Evolutionary conservation across 192 early-diverging fungal species (phyloP).

Genomic region (Coemansia sp.): DNA sequence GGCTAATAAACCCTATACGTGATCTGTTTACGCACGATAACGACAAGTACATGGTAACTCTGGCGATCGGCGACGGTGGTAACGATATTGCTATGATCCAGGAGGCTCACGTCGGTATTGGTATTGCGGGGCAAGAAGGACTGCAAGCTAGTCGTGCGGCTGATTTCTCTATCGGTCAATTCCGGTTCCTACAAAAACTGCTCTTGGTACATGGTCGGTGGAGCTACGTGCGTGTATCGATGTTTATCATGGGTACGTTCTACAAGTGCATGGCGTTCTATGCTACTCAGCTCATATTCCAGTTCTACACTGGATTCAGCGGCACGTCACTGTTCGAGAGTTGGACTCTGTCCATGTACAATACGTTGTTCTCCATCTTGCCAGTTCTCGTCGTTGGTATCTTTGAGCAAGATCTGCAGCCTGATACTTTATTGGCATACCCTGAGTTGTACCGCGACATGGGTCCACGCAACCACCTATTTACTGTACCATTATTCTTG

Average conservation of each 20-base stretch:
- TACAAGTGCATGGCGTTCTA: slow-evolving; percentile 87
- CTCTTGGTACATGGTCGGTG: slow-evolving; percentile 87
- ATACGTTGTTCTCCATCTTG: slow-evolving; percentile 78
- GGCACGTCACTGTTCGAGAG: slow-evolving; percentile 73
- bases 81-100: slow-evolving; percentile 98
- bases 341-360: slow-evolving; percentile 80
- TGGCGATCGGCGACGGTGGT: slow-evolving; percentile 91
- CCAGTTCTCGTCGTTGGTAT: slow-evolving; percentile 78
- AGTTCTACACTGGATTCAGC: slow-evolving; percentile 73
- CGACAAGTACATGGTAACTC: slow-evolving; percentile 56
- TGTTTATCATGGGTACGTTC: slow-evolving; percentile 82
- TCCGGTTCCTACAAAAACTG: slow-evolving; percentile 76
- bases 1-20: not conserved
- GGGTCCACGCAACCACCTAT: slow-evolving; percentile 51
- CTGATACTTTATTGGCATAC: slow-evolving; percentile 59
- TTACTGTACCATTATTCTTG: slow-evolving; percentile 45
- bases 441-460: slow-evolving; percentile 72
- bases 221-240: slow-evolving; percentile 80
- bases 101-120: slow-evolving; percentile 89
- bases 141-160: slow-evolving; percentile 80
- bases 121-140: slow-evolving; percentile 87
- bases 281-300: slow-evolving; percentile 70
- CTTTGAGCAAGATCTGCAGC: slow-evolving; percentile 80
- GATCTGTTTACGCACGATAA: slow-evolving; percentile 35
- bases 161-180: slow-evolving; percentile 92